Base-by-base conservation (phyloP, 495 filamentous ascomycete genomes). In the Lasiosphaeris hirsuta region DNA sequence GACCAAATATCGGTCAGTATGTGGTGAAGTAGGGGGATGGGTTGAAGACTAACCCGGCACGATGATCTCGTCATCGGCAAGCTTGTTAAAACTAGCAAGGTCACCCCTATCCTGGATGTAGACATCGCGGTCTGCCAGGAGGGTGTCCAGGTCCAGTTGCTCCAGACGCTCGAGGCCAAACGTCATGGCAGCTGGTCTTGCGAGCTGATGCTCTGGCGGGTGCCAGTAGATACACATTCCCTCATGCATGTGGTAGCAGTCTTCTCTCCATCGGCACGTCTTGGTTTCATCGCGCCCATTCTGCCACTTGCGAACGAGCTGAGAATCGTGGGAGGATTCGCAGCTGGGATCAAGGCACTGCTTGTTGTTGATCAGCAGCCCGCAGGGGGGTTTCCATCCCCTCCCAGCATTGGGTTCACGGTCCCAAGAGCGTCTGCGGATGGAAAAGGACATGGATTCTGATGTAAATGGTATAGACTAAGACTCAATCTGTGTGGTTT, bases 11-110 rank as follows among this genome's bases (percentile, higher is more conserved):
- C 18, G 8, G 4, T 8, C 34, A 35, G 34, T 11, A 6, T 57
- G 5, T 45, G 8, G 17, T 0, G 18, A 7, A 11, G 36, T 5
- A 1, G 10, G 36, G 8, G 9, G 30, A 15, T 7, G 8, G 8
- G 36, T 4, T 3, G 10, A 30, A 6, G 6, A 61, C 54, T 4
- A 15, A 69, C 66, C 66, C 11, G 66, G 66, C 7, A 69, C 59
- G 9, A 53, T 61, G 35, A 69, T 67, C n/a, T 64, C 58, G 7
- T 39, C 50, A 36, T 64, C 51, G 0, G 33, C 2, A 9, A 64
- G 39, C 33, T 63, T 66, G 57, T 66, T 69, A 54, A 66, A 69
- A 33, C 66, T 69, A 4, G 63, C 51, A 0, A 69, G 44, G 6
- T 62, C 51, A 10, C 35, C 15, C 7, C 39, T 46, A 4, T 61